Percentiles rank a stretch among this genome's conserved stretches.
Evolutionary conservation across 225 moss, liverwort and hornwort species (phyloP).

Genomic region (Sphagnum tenellum): DNA sequence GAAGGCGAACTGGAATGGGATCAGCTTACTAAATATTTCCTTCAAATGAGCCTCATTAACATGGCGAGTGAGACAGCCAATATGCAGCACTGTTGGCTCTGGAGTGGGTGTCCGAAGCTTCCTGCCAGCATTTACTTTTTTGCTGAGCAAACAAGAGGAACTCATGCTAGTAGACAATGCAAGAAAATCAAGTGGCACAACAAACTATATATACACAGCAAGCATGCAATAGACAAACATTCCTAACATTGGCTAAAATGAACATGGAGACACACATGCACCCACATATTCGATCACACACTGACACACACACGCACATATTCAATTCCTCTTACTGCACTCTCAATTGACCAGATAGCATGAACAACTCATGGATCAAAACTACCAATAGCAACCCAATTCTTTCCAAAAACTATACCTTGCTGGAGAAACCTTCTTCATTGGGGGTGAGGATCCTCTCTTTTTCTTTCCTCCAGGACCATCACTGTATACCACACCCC

Average conservation of each 20-base stretch:
- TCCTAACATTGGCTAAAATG: no score
- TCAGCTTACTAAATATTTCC: constrained; percentile 71
- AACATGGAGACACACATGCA: no score
- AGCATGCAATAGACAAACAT: background rate
- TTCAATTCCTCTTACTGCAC: no score
- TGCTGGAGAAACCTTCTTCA: constrained; percentile 66
- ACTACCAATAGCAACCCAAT: background rate
- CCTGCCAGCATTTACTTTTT: constrained; percentile 7
- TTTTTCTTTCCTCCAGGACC: constrained; percentile 46
- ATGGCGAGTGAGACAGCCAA: constrained; percentile 91
- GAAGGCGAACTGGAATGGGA: background rate
- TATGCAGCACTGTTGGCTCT: constrained; percentile 82
- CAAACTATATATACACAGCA: background rate
- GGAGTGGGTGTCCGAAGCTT: constrained; percentile 74
- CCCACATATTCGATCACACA: no score
- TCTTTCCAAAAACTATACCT: constrained; percentile 21
- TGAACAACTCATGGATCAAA: background rate
- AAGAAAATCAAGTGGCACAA: constrained; percentile 1
- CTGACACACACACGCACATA: no score
- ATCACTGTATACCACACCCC: constrained; percentile 33
- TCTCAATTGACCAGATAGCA: no score
- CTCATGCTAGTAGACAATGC: background rate
- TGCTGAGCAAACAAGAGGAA: no score
- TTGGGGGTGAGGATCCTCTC: constrained; percentile 37
- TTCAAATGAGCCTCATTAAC: constrained; percentile 85